Evolutionary conservation across 306 rosid genomes (phyloP).

Genomic region (Malus domestica): ASM211411v1 NC_041803.1:3089001-3089500

Average conservation of each 20-base stretch:
- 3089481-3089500: too few species aligned
- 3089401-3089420: not conserved
- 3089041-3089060: slow-evolving; percentile 98
- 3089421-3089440: not conserved
- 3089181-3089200: not conserved
- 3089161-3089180: not conserved
- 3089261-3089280: not conserved
- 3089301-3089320: not conserved
- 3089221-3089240: not conserved
- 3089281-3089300: not conserved
- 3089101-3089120: slow-evolving; percentile 45
- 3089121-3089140: not conserved
- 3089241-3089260: not conserved
- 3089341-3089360: not conserved
- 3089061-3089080: slow-evolving; percentile 88
- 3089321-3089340: not conserved
- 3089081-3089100: slow-evolving; percentile 91
- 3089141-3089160: not conserved
- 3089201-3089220: not conserved
- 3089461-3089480: too few species aligned
- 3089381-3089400: not conserved
- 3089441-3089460: too few species aligned
- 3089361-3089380: not conserved
- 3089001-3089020: slow-evolving; percentile 82
- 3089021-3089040: slow-evolving; percentile 97